Percentiles rank a stretch among this genome's conserved stretches.
Conservation (phyloP, 140 eudicot genomes). For the Oenanthe javanica region DNA sequence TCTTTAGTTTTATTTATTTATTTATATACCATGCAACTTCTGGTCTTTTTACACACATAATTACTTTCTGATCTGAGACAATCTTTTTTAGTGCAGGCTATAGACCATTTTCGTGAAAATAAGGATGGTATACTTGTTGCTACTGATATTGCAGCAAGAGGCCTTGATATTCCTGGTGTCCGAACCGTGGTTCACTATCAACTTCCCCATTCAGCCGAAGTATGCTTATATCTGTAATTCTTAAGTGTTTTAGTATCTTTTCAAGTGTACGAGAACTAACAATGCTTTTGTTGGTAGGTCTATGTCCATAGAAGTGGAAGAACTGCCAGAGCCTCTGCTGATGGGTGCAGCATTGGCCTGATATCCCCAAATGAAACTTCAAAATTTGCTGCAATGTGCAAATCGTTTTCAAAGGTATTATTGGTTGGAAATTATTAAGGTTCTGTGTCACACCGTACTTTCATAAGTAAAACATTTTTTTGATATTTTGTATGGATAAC, state of each 20-base stretch:
- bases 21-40: neutral
- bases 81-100: slow-evolving; percentile 45
- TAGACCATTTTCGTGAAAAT: slow-evolving; percentile 84
- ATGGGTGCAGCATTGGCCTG: slow-evolving; percentile 90
- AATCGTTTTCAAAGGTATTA: slow-evolving; percentile 69
- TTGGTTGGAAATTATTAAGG: neutral
- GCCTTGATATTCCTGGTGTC: slow-evolving; percentile 92
- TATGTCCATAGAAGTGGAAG: slow-evolving; percentile 99
- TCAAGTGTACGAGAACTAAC: slow-evolving; percentile 10
- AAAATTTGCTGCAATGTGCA: slow-evolving; percentile 74
- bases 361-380: slow-evolving; percentile 84
- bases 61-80: slow-evolving; percentile 6
- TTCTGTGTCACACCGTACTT: neutral
- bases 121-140: slow-evolving; percentile 83
- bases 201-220: slow-evolving; percentile 96
- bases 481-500: neutral
- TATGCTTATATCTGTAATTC: slow-evolving; percentile 19
- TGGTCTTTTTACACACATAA: too few relatives aligned
- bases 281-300: slow-evolving; percentile 41
- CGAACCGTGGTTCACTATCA: slow-evolving; percentile 94
- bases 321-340: slow-evolving; percentile 95
- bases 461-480: neutral
- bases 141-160: slow-evolving; percentile 97
- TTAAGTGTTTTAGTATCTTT: neutral
- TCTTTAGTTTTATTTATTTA: neutral